A percentile compares a stretch with the other conserved stretches of the same genome.
Evolutionary conservation across 1,139 yeast genomes (phyloP).

Genomic region (Geotrichum bryndzae): DNA sequence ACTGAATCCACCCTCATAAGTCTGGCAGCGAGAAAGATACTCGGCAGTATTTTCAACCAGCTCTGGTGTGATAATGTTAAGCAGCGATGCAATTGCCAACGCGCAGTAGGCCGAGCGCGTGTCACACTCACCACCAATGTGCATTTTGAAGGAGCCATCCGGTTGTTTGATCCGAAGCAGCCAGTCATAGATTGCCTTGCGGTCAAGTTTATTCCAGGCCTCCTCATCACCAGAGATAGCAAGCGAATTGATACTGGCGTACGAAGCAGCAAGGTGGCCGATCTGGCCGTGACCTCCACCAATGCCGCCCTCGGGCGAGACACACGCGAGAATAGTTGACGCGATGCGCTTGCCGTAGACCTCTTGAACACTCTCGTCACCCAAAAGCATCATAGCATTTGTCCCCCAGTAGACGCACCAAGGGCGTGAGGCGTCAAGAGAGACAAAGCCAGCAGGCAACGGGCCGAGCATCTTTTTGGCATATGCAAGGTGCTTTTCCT

Average conservation of each 20-base stretch:
- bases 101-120: constrained; percentile 86
- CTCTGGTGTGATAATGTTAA: constrained; percentile 59
- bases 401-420: constrained; percentile 87
- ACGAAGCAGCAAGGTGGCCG: constrained; percentile 81
- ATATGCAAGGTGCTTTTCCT: constrained; percentile 39
- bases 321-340: constrained; percentile 33
- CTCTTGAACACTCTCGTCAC: constrained; percentile 27
- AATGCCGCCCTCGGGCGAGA: constrained; percentile 53
- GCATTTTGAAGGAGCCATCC: constrained; percentile 75
- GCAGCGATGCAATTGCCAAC: constrained; percentile 61
- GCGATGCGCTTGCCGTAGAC: constrained; percentile 27
- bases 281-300: constrained; percentile 80
- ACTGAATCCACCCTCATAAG: constrained; percentile 93
- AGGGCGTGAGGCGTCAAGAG: constrained; percentile 79
- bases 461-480: constrained; percentile 41
- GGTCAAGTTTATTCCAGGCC: constrained; percentile 43
- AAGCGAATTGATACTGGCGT: constrained; percentile 67
- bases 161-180: constrained; percentile 53
- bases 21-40: constrained; percentile 72
- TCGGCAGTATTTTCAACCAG: constrained; percentile 48
- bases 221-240: constrained; percentile 47
- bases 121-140: constrained; percentile 75
- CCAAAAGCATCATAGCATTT: constrained; percentile 48
- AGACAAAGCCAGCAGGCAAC: constrained; percentile 46
- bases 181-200: constrained; percentile 54